Conservation (phyloP, 164 flowering plant species). For the Malania oleifera region DNA sequence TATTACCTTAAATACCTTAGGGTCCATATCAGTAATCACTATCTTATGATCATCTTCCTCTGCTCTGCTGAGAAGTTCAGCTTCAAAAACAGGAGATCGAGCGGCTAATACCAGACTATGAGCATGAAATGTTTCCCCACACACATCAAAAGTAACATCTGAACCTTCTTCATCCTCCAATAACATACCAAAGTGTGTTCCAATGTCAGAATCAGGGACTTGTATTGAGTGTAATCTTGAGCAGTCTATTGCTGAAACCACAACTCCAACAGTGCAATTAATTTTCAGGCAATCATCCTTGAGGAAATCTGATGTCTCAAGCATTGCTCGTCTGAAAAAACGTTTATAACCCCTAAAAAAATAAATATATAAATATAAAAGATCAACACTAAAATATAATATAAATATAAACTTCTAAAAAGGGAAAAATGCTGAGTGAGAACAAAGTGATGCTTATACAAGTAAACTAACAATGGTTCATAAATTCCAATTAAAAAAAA, state of each 20-base stretch:
- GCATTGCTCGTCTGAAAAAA: conserved; percentile 61
- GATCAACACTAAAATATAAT: background rate
- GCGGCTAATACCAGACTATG: conserved; percentile 91
- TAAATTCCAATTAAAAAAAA: background rate
- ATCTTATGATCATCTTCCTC: conserved; percentile 44
- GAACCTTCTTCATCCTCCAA: conserved; percentile 74
- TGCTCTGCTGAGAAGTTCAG: conserved; percentile 39
- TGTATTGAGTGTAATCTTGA: conserved; percentile 45
- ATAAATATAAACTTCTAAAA: background rate
- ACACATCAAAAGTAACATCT: conserved; percentile 67
- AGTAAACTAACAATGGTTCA: background rate
- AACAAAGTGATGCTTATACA: background rate
- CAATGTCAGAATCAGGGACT: conserved; percentile 76
- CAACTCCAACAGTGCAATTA: conserved; percentile 84
- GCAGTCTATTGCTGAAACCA: conserved; percentile 62
- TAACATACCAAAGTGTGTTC: conserved; percentile 67
- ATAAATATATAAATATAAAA: no score
- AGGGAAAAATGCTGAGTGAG: background rate
- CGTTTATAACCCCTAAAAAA: conserved; percentile 73
- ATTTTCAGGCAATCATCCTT: conserved; percentile 78
- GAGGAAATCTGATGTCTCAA: conserved; percentile 82
- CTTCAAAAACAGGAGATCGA: conserved; percentile 63
- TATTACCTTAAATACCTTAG: conserved; percentile 88
- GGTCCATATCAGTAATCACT: conserved; percentile 55
- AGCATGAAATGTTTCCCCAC: conserved; percentile 69